Evolutionary conservation across 441 rosid species (phyloP), one percentile per base, ranked within the genome.

Genomic region (Mallotus repandus): DNA sequence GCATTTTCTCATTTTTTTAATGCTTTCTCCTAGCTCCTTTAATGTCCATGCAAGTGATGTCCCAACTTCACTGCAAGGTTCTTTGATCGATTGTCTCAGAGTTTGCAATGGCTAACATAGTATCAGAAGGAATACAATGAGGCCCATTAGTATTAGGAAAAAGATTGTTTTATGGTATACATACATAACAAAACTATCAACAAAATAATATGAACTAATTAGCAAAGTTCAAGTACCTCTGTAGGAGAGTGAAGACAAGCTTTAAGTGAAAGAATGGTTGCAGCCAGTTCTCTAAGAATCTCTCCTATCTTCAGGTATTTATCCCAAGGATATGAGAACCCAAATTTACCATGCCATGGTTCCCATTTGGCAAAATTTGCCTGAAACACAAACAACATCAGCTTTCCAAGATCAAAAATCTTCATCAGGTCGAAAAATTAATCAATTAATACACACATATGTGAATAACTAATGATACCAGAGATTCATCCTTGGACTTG

Each of bases 311-410:
- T 43, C 14, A 85, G 77, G 80, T 88, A 90, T 57, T 84, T 84
- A 48, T 74, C 58, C 94, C 92, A 89, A 1, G 92, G 92, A 49
- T 88, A 80, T 60, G 78, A 77, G 29, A 84, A 73, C 45, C 92
- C 88, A 66, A 89, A 89, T 70, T 78, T 85, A 8, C 92, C 87
- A 62, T 89, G 94, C 89, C 90, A 84, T 15, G 94, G 94, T 79
- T 88, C 96, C 96, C 96, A 90, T 81, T 79, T 88, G 5, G 96
- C 96, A 73, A 88, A 88, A 77, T 79, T 83, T 59, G 76, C 86
- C 95, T 90, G 80, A 57, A 58, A 70, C 9, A 38, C 29, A 25
- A 25, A 2, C 1, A 25, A 1, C 2, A 25, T 25, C 13, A 4
- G 16, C 8, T 12, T 21, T 58, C 21, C 59, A 7, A n/a, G 4